These are phyloP conservation scores for Lactifluus pinguis DNA, from an alignment of 768 basidiomycete species.

Conservation along the genomic window DNA sequence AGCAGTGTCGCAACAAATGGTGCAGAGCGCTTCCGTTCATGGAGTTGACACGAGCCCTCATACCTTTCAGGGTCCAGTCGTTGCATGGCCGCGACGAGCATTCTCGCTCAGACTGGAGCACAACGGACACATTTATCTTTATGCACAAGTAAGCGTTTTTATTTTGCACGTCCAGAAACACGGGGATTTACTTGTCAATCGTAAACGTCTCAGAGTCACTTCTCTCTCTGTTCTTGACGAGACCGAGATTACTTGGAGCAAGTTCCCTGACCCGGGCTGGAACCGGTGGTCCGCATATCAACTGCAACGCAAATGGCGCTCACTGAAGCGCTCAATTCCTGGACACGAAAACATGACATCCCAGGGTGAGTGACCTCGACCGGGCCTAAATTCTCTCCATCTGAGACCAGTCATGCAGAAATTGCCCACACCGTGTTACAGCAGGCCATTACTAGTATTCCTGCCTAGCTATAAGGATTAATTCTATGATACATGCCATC, in stretches of 20 bases:
- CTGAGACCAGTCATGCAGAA: not conserved
- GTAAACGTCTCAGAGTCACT: not conserved
- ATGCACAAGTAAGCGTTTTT: slow-evolving; percentile 6
- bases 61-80: slow-evolving; percentile 1
- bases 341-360: not conserved
- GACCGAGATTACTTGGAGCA: slow-evolving; percentile 10
- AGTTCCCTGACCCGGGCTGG: slow-evolving; percentile 9
- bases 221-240: slow-evolving; percentile 3
- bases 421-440: not conserved
- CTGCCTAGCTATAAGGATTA: not conserved
- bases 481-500: not conserved
- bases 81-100: slow-evolving; percentile 6
- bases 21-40: not conserved
- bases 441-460: not conserved
- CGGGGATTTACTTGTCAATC: not conserved
- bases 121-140: not conserved
- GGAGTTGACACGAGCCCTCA: not conserved
- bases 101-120: not conserved
- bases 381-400: too few relatives aligned
- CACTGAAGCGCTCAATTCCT: not conserved
- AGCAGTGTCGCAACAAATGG: slow-evolving; percentile 8
- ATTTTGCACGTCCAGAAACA: not conserved
- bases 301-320: slow-evolving; percentile 2
- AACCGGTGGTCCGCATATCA: slow-evolving; percentile 5
- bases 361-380: not conserved